These are phyloP conservation scores for Lagerstroemia speciosa DNA, from an alignment of 345 rosid genomes.

Conservation along the genomic window DNA sequence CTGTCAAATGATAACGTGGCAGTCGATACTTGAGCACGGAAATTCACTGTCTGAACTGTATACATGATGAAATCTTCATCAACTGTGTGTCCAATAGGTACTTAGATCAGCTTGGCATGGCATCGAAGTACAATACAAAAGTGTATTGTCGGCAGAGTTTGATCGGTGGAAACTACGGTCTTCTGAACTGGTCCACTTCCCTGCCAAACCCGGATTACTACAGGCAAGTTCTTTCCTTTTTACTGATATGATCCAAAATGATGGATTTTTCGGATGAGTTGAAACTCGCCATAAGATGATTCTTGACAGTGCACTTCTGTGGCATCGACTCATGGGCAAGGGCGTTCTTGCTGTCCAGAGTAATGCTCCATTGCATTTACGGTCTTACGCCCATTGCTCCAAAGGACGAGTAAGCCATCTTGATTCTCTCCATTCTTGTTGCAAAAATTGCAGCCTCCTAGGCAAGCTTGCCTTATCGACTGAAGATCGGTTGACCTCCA, in stretches of 20 bases:
- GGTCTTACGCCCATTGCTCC: slow-evolving; percentile 83
- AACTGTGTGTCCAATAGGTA: slow-evolving; percentile 37
- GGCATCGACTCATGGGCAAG: slow-evolving; percentile 96
- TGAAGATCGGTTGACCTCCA: too few relatives aligned
- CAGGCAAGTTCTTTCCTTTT: slow-evolving; percentile 42
- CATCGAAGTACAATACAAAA: slow-evolving; percentile 79
- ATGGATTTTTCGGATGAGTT: not conserved
- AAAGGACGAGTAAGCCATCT: slow-evolving; percentile 73
- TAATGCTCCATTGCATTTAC: slow-evolving; percentile 50
- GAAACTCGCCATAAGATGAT: not conserved
- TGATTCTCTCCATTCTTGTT: not conserved
- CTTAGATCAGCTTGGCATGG: slow-evolving; percentile 96
- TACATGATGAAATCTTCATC: not conserved
- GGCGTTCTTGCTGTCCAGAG: slow-evolving; percentile 46
- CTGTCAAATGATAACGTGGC: not conserved
- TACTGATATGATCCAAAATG: not conserved
- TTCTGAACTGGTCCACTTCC: slow-evolving; percentile 57
- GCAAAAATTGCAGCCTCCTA: not conserved
- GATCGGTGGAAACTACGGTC: slow-evolving; percentile 85
- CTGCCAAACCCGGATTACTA: slow-evolving; percentile 91
- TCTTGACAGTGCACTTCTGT: slow-evolving; percentile 66
- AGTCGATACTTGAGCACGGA: not conserved
- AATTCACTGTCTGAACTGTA: not conserved
- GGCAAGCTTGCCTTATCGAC: too few relatives aligned
- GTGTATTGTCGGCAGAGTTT: slow-evolving; percentile 97